Percentiles rank a stretch among this genome's conserved stretches.
Evolutionary conservation across 352 stramenopile species (phyloP).

Genomic region (Phytophthora ohioensis): DNA sequence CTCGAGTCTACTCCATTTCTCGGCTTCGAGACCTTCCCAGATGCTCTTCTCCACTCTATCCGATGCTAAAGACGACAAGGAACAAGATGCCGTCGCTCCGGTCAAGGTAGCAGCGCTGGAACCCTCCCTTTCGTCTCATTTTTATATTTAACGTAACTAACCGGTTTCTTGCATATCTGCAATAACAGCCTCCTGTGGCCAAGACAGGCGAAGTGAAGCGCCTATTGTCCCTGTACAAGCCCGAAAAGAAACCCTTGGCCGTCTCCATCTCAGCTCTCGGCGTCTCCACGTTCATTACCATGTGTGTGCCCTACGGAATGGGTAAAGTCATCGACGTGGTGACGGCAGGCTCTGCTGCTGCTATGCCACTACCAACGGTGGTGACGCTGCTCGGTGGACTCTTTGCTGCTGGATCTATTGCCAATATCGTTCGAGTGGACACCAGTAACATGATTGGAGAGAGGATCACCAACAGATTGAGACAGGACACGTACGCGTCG

Average conservation of each 20-base stretch:
- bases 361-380: conserved; percentile 55
- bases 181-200: conserved; percentile 1
- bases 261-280: conserved; percentile 72
- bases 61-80: conserved; percentile 22
- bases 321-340: conserved; percentile 85
- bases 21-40: conserved; percentile 10
- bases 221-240: conserved; percentile 66
- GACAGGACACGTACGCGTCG: conserved; percentile 82
- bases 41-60: conserved; percentile 38
- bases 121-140: not conserved
- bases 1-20: conserved; percentile 8
- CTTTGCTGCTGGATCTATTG: conserved; percentile 74
- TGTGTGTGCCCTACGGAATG: conserved; percentile 86
- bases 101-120: conserved; percentile 9
- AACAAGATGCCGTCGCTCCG: not conserved
- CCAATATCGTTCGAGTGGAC: conserved; percentile 78
- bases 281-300: conserved; percentile 77
- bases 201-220: conserved; percentile 46
- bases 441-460: conserved; percentile 90
- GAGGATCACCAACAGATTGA: conserved; percentile 81
- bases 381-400: conserved; percentile 69
- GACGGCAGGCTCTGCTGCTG: conserved; percentile 48
- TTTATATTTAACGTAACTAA: conserved; percentile 18
- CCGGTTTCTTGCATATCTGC: conserved; percentile 3
- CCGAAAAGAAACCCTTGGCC: conserved; percentile 71